Evolutionary conservation across 192 early-diverging fungal species (phyloP).

Genomic region (Podila horticola): DNA sequence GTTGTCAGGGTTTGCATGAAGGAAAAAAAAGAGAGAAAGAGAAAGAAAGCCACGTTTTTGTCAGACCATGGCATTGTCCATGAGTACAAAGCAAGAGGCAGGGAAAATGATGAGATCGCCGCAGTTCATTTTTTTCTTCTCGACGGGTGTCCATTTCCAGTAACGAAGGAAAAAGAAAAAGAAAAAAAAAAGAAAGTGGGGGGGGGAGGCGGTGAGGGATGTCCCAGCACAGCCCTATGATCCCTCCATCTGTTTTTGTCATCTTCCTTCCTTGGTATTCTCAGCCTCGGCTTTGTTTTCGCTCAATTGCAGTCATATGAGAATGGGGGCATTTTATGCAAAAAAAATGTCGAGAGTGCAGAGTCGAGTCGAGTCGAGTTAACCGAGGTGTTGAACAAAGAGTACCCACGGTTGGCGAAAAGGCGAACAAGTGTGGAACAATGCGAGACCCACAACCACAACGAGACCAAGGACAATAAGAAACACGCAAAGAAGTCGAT

Average conservation of each 20-base stretch:
- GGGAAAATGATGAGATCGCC: conserved; percentile 1
- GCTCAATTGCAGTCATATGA: no score
- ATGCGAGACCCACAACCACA: no score
- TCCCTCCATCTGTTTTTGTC: neutral
- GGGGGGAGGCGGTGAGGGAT: neutral
- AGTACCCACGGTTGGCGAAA: neutral
- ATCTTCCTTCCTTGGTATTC: neutral
- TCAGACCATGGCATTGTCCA: neutral
- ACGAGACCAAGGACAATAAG: no score
- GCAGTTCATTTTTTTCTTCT: neutral
- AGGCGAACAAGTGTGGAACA: neutral
- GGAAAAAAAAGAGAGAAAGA: neutral
- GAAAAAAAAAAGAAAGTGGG: neutral
- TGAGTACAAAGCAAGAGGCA: neutral
- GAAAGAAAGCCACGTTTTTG: neutral
- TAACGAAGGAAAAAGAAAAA: no score
- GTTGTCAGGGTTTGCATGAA: no score
- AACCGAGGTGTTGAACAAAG: neutral
- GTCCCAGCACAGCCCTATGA: neutral
- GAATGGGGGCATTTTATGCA: neutral
- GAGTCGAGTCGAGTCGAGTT: neutral
- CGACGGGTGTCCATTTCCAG: neutral
- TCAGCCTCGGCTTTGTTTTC: no score
- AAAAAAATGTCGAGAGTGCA: neutral
- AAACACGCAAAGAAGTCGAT: no score